Evolutionary conservation across 768 basidiomycete species (phyloP).

Genomic region (Lactarius deliciosus): DNA sequence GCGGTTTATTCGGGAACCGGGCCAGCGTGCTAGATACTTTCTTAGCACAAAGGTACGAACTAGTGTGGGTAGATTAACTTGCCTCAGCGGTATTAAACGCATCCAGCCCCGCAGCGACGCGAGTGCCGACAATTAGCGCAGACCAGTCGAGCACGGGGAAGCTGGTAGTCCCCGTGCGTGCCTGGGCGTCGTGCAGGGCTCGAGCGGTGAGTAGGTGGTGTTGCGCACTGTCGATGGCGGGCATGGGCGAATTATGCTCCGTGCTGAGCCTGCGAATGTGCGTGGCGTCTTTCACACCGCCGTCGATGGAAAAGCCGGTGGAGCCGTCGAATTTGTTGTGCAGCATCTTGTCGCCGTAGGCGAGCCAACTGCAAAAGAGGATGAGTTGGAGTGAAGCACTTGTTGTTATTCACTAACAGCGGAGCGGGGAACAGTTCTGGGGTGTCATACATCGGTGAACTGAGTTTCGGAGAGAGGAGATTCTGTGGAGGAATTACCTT

Average conservation of each 20-base stretch:
- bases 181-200: constrained; percentile 57
- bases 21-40: constrained; percentile 4
- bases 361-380: constrained; percentile 42
- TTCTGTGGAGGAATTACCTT: constrained; percentile 42
- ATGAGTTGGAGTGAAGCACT: not conserved
- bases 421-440: constrained; percentile 71
- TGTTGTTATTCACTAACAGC: constrained; percentile 36
- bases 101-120: constrained; percentile 70
- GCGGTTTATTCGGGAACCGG: constrained; percentile 15
- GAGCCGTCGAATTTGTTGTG: constrained; percentile 73
- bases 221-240: constrained; percentile 66
- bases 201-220: constrained; percentile 78
- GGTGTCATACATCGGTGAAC: constrained; percentile 10
- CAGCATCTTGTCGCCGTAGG: constrained; percentile 67
- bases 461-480: not conserved
- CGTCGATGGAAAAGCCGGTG: constrained; percentile 75
- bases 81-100: constrained; percentile 42
- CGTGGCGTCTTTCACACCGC: constrained; percentile 85
- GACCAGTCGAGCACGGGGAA: constrained; percentile 80
- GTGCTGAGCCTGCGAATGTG: constrained; percentile 71
- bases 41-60: not conserved
- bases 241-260: constrained; percentile 68
- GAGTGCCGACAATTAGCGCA: constrained; percentile 70
- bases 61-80: constrained; percentile 10
- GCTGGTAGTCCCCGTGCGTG: constrained; percentile 46